Evolutionary conservation across 306 rosid genomes (phyloP).

Genomic region (Malus sylvestris): DNA sequence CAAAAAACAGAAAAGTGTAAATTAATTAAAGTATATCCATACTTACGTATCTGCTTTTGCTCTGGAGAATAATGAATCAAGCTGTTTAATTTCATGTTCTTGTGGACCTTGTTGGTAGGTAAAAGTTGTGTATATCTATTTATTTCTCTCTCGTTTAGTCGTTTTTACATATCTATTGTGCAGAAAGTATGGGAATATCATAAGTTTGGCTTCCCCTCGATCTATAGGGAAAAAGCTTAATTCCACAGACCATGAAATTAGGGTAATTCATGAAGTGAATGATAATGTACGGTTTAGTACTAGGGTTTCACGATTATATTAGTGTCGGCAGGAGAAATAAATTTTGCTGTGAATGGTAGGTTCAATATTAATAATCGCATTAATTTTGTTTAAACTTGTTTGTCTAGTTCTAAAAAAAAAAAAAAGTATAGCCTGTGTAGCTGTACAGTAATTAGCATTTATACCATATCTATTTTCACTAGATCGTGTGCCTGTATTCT

Average conservation of each 20-base stretch:
- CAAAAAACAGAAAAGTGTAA: not conserved
- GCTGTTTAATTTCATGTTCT: not conserved
- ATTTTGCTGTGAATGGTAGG: not conserved
- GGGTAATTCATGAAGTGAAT: not conserved
- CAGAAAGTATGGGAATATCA: not conserved
- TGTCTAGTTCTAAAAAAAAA: too few species aligned
- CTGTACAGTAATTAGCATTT: not conserved
- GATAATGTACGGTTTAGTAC: not conserved
- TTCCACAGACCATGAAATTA: not conserved
- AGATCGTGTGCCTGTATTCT: not conserved
- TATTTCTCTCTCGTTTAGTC: too few species aligned
- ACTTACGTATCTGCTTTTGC: not conserved
- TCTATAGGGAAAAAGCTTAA: not conserved
- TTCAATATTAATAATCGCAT: not conserved
- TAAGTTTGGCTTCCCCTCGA: not conserved
- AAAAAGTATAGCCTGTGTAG: not conserved
- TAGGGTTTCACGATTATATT: not conserved
- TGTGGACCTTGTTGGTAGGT: not conserved
- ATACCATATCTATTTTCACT: not conserved
- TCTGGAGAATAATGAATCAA: not conserved
- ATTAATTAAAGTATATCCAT: not conserved
- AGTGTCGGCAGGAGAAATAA: not conserved
- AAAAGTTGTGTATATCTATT: not conserved
- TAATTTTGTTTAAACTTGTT: not conserved
- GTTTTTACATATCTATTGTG: not conserved